Evolutionary conservation across 441 rosid species (phyloP).

Genomic region (Gossypium laxum): DNA sequence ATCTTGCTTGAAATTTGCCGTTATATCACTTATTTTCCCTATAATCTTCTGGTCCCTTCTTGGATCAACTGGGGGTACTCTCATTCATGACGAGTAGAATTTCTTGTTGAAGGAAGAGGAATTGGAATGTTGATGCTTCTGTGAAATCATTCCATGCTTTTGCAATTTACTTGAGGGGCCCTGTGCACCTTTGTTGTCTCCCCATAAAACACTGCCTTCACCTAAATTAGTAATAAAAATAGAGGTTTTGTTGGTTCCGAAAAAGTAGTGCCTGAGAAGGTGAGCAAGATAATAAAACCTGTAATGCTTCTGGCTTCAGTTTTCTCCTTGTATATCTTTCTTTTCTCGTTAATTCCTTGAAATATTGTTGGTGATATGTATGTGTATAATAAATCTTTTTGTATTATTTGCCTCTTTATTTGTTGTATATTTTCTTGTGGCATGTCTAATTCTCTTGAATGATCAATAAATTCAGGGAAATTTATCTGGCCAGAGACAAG

Average conservation of each 20-base stretch:
- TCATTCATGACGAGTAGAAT: not conserved
- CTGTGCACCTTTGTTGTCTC: not conserved
- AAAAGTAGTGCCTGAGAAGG: not conserved
- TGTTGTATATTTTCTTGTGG: not conserved
- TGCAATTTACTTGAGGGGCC: not conserved
- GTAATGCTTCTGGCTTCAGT: not conserved
- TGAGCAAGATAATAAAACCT: not conserved
- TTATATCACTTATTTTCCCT: not conserved
- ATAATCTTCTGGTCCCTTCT: not conserved
- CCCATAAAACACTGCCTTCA: not conserved
- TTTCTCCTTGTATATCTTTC: not conserved
- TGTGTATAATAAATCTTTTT: not conserved
- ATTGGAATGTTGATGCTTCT: constrained; percentile 4
- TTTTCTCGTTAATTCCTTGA: not conserved
- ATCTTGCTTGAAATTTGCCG: not conserved
- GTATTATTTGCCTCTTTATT: not conserved
- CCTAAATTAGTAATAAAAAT: not conserved
- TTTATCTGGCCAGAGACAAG: constrained; percentile 88
- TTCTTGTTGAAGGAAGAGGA: not conserved
- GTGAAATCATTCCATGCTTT: not conserved
- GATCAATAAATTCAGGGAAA: constrained; percentile 52
- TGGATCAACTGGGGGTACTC: not conserved
- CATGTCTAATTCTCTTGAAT: constrained; percentile 14
- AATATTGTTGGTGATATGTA: not conserved
- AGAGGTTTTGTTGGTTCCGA: not conserved